Percentiles rank a stretch among this genome's conserved stretches.
Evolutionary conservation across 805 yeast species (phyloP).

Genomic region (Wickerhamomyces ciferrii): DNA sequence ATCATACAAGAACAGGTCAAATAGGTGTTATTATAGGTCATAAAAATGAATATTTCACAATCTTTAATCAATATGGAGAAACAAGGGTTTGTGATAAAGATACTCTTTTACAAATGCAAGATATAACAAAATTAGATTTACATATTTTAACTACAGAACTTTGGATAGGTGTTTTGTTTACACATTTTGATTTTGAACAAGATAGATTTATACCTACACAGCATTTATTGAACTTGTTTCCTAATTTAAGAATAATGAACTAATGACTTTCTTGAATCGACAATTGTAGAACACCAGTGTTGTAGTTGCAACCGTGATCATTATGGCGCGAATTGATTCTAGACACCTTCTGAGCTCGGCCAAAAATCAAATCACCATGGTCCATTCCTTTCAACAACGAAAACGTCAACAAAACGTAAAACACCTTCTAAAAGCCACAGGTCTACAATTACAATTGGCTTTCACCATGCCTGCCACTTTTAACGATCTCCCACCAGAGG

Average conservation of each 20-base stretch:
- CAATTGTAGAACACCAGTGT: too few relatives aligned
- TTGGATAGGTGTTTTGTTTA: neutral
- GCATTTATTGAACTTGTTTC: neutral
- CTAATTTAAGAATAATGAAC: neutral
- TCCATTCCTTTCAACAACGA: too few relatives aligned
- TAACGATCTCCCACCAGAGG: neutral
- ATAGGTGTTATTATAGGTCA: neutral
- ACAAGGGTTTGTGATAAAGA: neutral
- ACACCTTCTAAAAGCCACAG: too few relatives aligned
- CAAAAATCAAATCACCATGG: too few relatives aligned
- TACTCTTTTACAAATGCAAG: neutral
- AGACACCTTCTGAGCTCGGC: too few relatives aligned
- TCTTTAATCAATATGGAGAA: neutral
- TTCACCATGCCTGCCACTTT: neutral
- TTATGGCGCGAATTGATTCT: too few relatives aligned
- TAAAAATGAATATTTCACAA: neutral
- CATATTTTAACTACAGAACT: neutral
- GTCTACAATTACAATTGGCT: too few relatives aligned
- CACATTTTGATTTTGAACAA: neutral
- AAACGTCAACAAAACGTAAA: too few relatives aligned
- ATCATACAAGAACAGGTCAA: neutral
- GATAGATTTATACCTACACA: neutral
- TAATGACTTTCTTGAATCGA: too few relatives aligned
- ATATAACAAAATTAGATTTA: neutral
- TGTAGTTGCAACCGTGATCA: too few relatives aligned